These are phyloP conservation scores for Parastagonospora avenae DNA, from an alignment of 2,329 filamentous ascomycete genomes.

Conservation along the genomic window DNA sequence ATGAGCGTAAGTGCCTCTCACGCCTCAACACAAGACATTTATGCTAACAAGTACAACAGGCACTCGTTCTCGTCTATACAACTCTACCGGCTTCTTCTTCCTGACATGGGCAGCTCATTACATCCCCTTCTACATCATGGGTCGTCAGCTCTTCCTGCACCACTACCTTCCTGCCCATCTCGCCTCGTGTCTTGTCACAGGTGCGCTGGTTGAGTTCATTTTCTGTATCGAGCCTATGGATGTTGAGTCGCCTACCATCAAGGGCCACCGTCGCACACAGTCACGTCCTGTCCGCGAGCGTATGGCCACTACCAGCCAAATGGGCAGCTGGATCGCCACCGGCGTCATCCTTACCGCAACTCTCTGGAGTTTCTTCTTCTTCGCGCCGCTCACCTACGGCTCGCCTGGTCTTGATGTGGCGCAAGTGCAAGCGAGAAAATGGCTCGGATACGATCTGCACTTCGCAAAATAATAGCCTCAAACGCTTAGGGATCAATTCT, in stretches of 20 bases:
- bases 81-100: conserved; percentile 99
- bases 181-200: conserved; percentile 86
- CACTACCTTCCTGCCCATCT: conserved; percentile 96
- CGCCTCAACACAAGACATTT: not conserved
- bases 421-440: conserved; percentile 83
- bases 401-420: conserved; percentile 83
- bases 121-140: conserved; percentile 97
- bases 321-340: conserved; percentile 79
- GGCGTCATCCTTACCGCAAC: conserved; percentile 70
- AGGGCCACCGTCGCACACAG: conserved; percentile 48
- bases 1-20: conserved; percentile 75
- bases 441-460: conserved; percentile 96
- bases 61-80: conserved; percentile 91
- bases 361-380: conserved; percentile 86
- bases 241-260: conserved; percentile 42
- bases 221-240: conserved; percentile 84
- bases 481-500: not conserved
- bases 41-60: conserved; percentile 55
- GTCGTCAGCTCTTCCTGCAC: conserved; percentile 95
- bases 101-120: conserved; percentile 97
- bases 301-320: conserved; percentile 76
- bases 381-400: conserved; percentile 93
- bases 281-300: conserved; percentile 81
- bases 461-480: conserved; percentile 80
- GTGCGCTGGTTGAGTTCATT: conserved; percentile 91